These are phyloP conservation scores for Eutypa lata DNA, from an alignment of 2,329 filamentous ascomycete species.

Conservation along the genomic window DNA sequence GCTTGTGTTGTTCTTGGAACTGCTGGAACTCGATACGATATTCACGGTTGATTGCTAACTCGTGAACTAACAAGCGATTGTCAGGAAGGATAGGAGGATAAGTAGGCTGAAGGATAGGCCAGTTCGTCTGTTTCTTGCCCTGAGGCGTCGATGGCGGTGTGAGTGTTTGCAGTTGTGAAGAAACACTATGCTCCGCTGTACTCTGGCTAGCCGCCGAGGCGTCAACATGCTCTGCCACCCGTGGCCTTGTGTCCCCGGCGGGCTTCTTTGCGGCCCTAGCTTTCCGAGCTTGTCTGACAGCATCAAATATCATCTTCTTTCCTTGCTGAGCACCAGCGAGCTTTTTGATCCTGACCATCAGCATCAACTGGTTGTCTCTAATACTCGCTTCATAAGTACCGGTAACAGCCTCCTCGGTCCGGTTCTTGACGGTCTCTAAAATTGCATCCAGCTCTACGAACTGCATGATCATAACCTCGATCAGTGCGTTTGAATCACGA, in stretches of 20 bases:
- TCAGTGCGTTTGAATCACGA: slow-evolving; percentile 71
- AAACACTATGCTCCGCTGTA: slow-evolving; percentile 35
- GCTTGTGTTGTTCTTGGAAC: slow-evolving; percentile 54
- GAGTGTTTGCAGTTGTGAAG: slow-evolving; percentile 45
- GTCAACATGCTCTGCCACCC: slow-evolving; percentile 51
- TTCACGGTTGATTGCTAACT: slow-evolving; percentile 75
- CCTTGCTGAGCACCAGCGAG: slow-evolving; percentile 70
- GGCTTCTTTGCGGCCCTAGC: slow-evolving; percentile 63
- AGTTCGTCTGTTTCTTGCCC: slow-evolving; percentile 36
- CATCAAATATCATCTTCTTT: slow-evolving; percentile 70
- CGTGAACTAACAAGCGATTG: slow-evolving; percentile 74
- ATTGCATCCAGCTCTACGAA: slow-evolving; percentile 83
- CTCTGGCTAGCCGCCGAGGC: slow-evolving; percentile 37
- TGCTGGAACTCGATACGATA: slow-evolving; percentile 67
- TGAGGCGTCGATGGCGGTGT: slow-evolving; percentile 53
- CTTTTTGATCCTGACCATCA: slow-evolving; percentile 77
- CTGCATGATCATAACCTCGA: slow-evolving; percentile 82
- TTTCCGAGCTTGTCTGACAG: slow-evolving; percentile 69
- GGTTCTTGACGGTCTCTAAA: slow-evolving; percentile 78
- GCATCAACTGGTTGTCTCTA: slow-evolving; percentile 74
- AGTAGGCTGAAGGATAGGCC: slow-evolving; percentile 34
- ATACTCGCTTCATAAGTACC: slow-evolving; percentile 78
- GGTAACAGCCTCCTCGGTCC: slow-evolving; percentile 68
- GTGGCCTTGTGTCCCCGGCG: slow-evolving; percentile 67
- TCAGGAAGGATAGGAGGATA: slow-evolving; percentile 61